Percentiles rank a stretch among this genome's conserved stretches.
Evolutionary conservation across 805 yeast species (phyloP).

Genomic region (Cephaloascus fragrans): DNA sequence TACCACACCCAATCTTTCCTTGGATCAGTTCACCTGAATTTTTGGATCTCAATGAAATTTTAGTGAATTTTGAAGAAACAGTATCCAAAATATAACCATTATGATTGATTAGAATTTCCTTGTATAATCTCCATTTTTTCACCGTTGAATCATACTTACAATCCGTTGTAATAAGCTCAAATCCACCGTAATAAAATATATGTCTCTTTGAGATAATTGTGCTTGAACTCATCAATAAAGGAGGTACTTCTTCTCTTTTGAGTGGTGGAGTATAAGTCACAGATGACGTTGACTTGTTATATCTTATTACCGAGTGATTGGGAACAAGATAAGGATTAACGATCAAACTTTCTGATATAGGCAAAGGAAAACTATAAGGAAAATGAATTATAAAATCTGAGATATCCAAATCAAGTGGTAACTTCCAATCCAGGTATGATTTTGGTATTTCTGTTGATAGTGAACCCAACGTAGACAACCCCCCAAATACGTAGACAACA

Average conservation of each 20-base stretch:
- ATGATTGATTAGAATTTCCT: conserved; percentile 37
- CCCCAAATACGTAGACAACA: conserved; percentile 35
- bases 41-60: conserved; percentile 14
- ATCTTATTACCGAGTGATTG: not conserved
- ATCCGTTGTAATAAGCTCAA: conserved; percentile 16
- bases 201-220: conserved; percentile 45
- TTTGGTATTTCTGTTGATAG: conserved; percentile 14
- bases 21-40: not conserved
- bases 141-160: not conserved
- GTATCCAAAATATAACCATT: conserved; percentile 53
- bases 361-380: conserved; percentile 28
- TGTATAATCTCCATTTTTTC: conserved; percentile 27
- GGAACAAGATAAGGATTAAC: conserved; percentile 33
- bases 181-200: conserved; percentile 63
- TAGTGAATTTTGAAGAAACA: conserved; percentile 35
- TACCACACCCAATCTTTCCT: conserved; percentile 15
- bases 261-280: conserved; percentile 7
- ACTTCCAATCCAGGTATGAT: conserved; percentile 1
- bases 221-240: conserved; percentile 37
- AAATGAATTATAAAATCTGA: conserved; percentile 15
- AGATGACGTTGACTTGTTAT: conserved; percentile 8
- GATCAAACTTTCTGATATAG: conserved; percentile 21
- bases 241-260: conserved; percentile 39
- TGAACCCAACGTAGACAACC: conserved; percentile 19
- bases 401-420: not conserved